Conservation (phyloP, 495 filamentous ascomycete genomes). For the Podospora pseudoanserina region DNA sequence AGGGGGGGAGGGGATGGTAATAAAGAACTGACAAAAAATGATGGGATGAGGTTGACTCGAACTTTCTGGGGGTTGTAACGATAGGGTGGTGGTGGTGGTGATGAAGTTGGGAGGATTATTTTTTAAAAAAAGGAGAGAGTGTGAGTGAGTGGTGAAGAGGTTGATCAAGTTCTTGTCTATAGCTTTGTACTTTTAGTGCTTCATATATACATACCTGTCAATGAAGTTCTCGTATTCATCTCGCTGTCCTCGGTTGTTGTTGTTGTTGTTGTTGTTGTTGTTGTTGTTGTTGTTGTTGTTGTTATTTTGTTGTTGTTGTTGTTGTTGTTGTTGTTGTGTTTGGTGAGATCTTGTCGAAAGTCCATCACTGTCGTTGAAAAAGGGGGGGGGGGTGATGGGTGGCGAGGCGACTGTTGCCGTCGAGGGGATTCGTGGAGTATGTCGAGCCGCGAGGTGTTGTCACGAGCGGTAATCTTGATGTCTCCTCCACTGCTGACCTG, state of each 20-base stretch:
- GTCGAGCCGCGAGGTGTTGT: no score
- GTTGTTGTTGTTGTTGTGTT: background rate
- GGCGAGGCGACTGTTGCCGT: no score
- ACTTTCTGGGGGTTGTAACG: background rate
- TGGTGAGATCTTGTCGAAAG: background rate
- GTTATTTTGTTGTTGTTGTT: no score
- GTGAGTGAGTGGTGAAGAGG: background rate
- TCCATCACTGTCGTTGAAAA: background rate
- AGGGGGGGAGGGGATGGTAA: background rate
- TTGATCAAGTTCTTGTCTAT: background rate
- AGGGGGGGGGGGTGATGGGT: no score
- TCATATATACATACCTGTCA: slow-evolving; percentile 1
- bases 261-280: no score
- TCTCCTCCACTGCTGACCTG: no score
- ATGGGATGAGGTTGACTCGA: background rate
- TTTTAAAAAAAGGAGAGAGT: background rate
- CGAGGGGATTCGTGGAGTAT: no score
- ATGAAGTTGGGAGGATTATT: background rate
- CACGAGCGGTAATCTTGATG: no score
- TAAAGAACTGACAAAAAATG: background rate
- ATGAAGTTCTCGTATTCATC: background rate
- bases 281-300: background rate
- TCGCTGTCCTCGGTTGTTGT: background rate
- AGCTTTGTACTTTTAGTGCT: slow-evolving; percentile 4
- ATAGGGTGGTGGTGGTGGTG: background rate